Evolutionary conservation across 2,329 filamentous ascomycete species (phyloP).

Genomic region (Trichoderma aggressivum): DNA sequence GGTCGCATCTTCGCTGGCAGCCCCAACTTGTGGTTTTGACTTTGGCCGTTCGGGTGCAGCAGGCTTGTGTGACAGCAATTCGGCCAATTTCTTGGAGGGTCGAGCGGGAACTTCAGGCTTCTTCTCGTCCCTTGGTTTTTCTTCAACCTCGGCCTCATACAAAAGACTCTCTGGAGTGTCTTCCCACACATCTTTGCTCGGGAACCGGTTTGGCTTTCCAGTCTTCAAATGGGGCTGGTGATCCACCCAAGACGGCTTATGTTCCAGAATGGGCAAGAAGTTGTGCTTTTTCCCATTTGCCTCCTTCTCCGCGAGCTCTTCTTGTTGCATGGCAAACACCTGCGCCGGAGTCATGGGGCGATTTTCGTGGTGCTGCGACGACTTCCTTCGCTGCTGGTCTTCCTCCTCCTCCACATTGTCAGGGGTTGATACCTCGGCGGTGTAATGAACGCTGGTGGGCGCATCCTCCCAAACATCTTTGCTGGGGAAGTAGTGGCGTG

Average conservation of each 20-base stretch:
- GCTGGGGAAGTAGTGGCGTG: slow-evolving; percentile 77
- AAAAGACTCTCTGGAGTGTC: slow-evolving; percentile 81
- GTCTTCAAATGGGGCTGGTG: slow-evolving; percentile 49
- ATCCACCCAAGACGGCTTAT: slow-evolving; percentile 44
- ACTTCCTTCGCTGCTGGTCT: slow-evolving; percentile 25
- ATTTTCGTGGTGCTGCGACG: slow-evolving; percentile 28
- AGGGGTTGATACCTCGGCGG: slow-evolving; percentile 80
- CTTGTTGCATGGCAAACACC: slow-evolving; percentile 63
- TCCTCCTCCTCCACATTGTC: slow-evolving; percentile 43
- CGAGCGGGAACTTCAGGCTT: slow-evolving; percentile 25
- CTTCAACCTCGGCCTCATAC: slow-evolving; percentile 69
- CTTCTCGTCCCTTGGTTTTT: slow-evolving; percentile 29
- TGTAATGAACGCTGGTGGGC: slow-evolving; percentile 76
- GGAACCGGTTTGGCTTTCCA: slow-evolving; percentile 67
- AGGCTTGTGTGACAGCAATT: slow-evolving; percentile 34
- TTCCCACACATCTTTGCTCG: slow-evolving; percentile 92
- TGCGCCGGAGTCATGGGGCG: slow-evolving; percentile 57
- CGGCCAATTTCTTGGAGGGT: slow-evolving; percentile 40
- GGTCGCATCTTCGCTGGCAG: slow-evolving; percentile 48
- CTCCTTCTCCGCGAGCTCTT: slow-evolving; percentile 61
- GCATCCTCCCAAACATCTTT: slow-evolving; percentile 97
- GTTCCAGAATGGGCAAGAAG: slow-evolving; percentile 30
- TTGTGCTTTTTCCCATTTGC: slow-evolving; percentile 29
- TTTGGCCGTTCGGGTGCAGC: slow-evolving; percentile 53
- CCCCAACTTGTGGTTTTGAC: slow-evolving; percentile 44